Evolutionary conservation across 2,329 filamentous ascomycete genomes (phyloP), one percentile per base, ranked within the genome.

Genomic region (Pestalotiopsis sp.): DNA sequence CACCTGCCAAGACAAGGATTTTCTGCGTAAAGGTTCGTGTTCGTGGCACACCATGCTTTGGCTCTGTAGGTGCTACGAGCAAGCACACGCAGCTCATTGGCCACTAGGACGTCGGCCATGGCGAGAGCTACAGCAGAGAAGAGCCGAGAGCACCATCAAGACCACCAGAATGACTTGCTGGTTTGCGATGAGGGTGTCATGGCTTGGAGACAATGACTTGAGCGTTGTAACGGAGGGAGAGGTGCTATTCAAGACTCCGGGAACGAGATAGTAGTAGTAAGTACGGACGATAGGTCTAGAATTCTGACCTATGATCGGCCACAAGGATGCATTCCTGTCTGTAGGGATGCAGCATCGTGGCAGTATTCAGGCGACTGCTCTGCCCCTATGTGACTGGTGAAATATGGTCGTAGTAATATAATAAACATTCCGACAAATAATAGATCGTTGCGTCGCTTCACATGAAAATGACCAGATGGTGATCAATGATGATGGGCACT

Each of bases 11-110:
- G 27, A 36, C 27, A 27, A 62, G 59, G 59, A 17, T 36, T 36
- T 52, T 27, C 27, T 62, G 59, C 36, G 59, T 27, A 17, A 62
- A 62, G 59, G 12, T 62, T 62, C 59, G 59, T 62, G 59, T 62
- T 62, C n/a, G 59, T 20, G 7, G 27, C 59, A 62, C 59, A 62
- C 59, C 59, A 36, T 41, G 14, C 31, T 62, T 20, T 36, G 23
- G 13, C 20, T 27, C 57, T 59, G 57, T 13, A 36, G 27, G 25
- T 59, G 57, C 45, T 52, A 52, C 45, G 45, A 52, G 45, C 14
- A 49, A 36, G 41, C 45, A 52, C 45, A 52, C 25, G n/a, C 57
- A 36, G 6, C 59, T 62, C 12, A 39, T 36, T 62, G 59, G 27
- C 17, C 45, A 52, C 45, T 52, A 52, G 45, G 17, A 9, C 4